A percentile compares a stretch with the other conserved stretches of the same genome.
Conservation (phyloP, 1,284 basidiomycete genomes). For the Pterula multifida region DNA sequence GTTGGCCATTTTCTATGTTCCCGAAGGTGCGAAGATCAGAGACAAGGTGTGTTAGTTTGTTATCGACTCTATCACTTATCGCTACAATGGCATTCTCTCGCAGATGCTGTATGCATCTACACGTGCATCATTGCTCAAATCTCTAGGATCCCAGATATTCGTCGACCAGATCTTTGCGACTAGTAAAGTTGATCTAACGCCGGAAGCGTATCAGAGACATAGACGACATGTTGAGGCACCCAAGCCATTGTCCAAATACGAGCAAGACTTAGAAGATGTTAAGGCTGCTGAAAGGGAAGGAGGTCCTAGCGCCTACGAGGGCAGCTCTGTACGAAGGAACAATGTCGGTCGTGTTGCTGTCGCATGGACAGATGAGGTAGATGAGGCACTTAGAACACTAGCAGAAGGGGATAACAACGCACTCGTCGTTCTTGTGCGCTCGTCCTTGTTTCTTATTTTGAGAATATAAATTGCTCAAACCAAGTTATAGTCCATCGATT, state of each 20-base stretch:
- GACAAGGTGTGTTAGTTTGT: slow-evolving; percentile 45
- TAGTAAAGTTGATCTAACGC: slow-evolving; percentile 52
- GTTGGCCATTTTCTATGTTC: slow-evolving; percentile 66
- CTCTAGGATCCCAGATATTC: slow-evolving; percentile 68
- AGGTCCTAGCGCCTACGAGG: slow-evolving; percentile 37
- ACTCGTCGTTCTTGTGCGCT: slow-evolving; percentile 50
- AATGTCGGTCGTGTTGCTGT: slow-evolving; percentile 53
- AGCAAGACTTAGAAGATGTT: slow-evolving; percentile 70
- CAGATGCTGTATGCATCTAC: slow-evolving; percentile 93
- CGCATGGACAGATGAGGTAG: slow-evolving; percentile 50
- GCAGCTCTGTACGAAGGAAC: slow-evolving; percentile 39
- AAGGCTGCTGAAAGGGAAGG: slow-evolving; percentile 56
- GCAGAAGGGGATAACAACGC: slow-evolving; percentile 33
- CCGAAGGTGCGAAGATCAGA: slow-evolving; percentile 60
- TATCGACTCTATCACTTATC: slow-evolving; percentile 1
- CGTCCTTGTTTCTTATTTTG: not conserved
- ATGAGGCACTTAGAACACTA: slow-evolving; percentile 50
- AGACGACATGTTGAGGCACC: slow-evolving; percentile 62
- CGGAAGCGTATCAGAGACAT: slow-evolving; percentile 65
- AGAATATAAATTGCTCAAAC: not conserved
- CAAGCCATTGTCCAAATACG: slow-evolving; percentile 68
- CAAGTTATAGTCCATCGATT: slow-evolving; percentile 47
- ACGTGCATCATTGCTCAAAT: slow-evolving; percentile 59
- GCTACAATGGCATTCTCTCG: slow-evolving; percentile 3
- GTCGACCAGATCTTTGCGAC: slow-evolving; percentile 77